Conservation (phyloP, 148 eudicot genomes). For the Rheum nobile region DNA sequence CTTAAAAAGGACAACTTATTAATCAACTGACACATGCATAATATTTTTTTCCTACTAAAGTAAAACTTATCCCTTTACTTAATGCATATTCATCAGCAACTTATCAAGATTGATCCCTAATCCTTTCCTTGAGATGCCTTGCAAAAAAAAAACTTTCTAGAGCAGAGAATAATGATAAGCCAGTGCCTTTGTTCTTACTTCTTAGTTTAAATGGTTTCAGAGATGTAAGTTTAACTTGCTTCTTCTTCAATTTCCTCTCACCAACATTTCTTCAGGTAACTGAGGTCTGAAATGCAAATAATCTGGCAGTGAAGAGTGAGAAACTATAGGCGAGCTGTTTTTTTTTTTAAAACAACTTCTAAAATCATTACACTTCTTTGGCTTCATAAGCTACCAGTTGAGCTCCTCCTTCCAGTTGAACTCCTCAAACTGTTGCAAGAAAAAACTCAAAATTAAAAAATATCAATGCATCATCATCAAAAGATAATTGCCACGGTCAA, state of each 20-base stretch:
- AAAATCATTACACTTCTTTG: conserved; percentile 56
- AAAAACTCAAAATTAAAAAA: not conserved
- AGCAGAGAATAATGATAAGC: not conserved
- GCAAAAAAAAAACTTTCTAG: no score
- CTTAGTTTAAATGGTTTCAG: conserved; percentile 72
- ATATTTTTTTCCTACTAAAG: not conserved
- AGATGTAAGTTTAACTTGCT: conserved; percentile 49
- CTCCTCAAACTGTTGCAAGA: conserved; percentile 16
- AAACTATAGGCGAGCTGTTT: not conserved
- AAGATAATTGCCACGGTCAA: not conserved
- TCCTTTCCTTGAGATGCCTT: not conserved
- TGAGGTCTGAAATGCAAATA: conserved; percentile 35
- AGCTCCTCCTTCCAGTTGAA: conserved; percentile 51
- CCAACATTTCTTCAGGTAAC: conserved; percentile 45
- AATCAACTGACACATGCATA: not conserved
- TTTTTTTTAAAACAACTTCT: not conserved
- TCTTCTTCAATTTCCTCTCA: conserved; percentile 52
- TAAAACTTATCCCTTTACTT: not conserved
- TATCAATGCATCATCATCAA: not conserved
- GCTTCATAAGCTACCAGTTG: conserved; percentile 51
- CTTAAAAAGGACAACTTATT: not conserved
- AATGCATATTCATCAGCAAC: not conserved
- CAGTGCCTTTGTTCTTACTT: conserved; percentile 85
- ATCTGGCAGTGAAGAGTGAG: not conserved
- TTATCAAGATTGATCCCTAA: not conserved